These are phyloP conservation scores for Stachybotrys chlorohalonatus DNA, from an alignment of 2,329 filamentous ascomycete species.

Conservation along the genomic window DNA sequence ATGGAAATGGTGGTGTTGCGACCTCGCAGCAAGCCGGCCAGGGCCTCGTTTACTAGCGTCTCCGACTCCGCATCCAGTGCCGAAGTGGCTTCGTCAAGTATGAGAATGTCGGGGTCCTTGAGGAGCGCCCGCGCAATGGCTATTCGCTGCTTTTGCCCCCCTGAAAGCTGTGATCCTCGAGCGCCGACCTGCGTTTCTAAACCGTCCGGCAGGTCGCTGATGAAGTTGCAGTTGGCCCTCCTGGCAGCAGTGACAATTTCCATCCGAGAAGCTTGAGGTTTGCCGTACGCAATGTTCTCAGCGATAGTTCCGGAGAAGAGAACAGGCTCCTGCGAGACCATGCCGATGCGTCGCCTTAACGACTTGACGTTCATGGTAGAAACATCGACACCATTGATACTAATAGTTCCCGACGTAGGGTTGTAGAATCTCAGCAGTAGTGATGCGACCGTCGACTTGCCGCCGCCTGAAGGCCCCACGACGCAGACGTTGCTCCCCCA, in stretches of 20 bases:
- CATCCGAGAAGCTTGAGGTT: constrained; percentile 63
- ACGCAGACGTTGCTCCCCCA: constrained; percentile 93
- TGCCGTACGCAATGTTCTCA: constrained; percentile 88
- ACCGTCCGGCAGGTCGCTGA: constrained; percentile 91
- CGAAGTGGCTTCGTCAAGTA: constrained; percentile 92
- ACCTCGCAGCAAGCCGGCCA: constrained; percentile 70
- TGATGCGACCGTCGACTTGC: constrained; percentile 93
- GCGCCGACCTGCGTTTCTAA: constrained; percentile 91
- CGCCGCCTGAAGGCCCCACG: constrained; percentile 90
- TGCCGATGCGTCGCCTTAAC: constrained; percentile 81
- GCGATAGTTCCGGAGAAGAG: constrained; percentile 79
- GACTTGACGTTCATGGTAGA: constrained; percentile 87
- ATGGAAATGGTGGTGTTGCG: constrained; percentile 97
- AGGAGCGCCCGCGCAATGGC: constrained; percentile 91
- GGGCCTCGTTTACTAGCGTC: constrained; percentile 87
- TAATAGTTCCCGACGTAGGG: constrained; percentile 66
- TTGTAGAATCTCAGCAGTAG: constrained; percentile 86
- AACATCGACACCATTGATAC: constrained; percentile 78
- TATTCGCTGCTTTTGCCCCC: constrained; percentile 95
- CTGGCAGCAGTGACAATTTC: constrained; percentile 83
- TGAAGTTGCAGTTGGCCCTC: constrained; percentile 93
- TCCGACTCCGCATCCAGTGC: constrained; percentile 95
- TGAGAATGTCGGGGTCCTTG: constrained; percentile 93
- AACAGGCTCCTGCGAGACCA: constrained; percentile 93
- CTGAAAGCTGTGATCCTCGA: constrained; percentile 85